Evolutionary conservation across 306 rosid genomes (phyloP).

Genomic region (Rubus parviflorus): DNA sequence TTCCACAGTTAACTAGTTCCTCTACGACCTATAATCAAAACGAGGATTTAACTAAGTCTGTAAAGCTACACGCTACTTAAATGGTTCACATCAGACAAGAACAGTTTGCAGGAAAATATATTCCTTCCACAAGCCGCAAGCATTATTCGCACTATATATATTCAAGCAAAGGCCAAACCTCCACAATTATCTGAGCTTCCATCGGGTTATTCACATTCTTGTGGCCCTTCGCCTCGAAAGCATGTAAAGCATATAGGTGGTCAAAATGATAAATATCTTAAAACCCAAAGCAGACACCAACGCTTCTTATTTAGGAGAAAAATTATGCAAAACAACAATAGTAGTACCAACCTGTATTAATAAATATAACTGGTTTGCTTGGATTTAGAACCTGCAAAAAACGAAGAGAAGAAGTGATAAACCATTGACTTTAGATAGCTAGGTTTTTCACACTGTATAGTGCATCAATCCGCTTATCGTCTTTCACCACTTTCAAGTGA

Average conservation of each 20-base stretch:
- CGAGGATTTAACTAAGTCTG: conserved; percentile 6
- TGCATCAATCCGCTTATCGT: not conserved
- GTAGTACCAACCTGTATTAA: conserved; percentile 67
- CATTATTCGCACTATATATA: not conserved
- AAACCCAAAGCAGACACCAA: conserved; percentile 18
- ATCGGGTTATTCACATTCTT: conserved; percentile 66
- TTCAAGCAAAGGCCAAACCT: conserved; percentile 49
- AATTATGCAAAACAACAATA: conserved; percentile 18
- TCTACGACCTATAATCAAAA: conserved; percentile 55
- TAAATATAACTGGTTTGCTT: conserved; percentile 75
- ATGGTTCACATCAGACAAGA: conserved; percentile 16
- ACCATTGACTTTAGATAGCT: not conserved
- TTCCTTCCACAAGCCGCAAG: not conserved
- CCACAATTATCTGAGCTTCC: conserved; percentile 75
- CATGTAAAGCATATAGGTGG: conserved; percentile 63
- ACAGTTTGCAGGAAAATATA: not conserved
- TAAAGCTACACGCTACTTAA: conserved; percentile 6
- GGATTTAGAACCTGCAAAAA: conserved; percentile 76
- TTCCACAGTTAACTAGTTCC: conserved; percentile 67
- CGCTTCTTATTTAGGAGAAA: not conserved
- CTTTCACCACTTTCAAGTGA: not conserved
- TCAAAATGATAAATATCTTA: conserved; percentile 19
- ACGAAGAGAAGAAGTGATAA: not conserved
- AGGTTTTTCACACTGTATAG: not conserved
- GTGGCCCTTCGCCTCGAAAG: conserved; percentile 75